A percentile compares a stretch with the other conserved stretches of the same genome.
These are phyloP conservation scores for Pulveroboletus sp. DNA, from an alignment of 1,284 basidiomycete species.

Conservation along the genomic window DNA sequence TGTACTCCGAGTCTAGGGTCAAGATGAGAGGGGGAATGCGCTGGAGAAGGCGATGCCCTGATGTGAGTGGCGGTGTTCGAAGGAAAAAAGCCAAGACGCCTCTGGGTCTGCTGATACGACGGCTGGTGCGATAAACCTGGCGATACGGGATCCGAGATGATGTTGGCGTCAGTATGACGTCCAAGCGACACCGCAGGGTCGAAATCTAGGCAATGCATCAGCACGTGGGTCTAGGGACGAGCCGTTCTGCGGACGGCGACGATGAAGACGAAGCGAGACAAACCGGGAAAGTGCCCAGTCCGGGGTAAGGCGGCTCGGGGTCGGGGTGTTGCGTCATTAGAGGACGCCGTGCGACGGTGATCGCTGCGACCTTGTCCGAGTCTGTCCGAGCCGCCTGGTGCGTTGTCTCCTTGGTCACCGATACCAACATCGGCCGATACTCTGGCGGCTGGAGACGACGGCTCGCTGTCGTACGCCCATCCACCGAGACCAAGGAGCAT, in stretches of 20 bases:
- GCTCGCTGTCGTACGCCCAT: constrained; percentile 28
- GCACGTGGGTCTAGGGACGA: constrained; percentile 7
- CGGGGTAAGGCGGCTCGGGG: constrained; percentile 18
- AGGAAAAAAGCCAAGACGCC: constrained; percentile 26
- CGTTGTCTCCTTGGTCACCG: constrained; percentile 8
- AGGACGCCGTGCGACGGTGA: constrained; percentile 36
- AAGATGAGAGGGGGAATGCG: constrained; percentile 3
- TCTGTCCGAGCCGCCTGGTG: constrained; percentile 8
- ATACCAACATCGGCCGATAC: constrained; percentile 7
- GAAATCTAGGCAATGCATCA: constrained; percentile 21
- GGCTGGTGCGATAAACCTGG: constrained; percentile 13
- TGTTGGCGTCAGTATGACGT: constrained; percentile 13
- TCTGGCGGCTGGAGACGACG: constrained; percentile 17
- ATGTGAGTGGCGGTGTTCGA: constrained; percentile 19
- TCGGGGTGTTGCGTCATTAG: constrained; percentile 27
- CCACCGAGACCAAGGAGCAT: constrained; percentile 29
- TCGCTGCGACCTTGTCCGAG: constrained; percentile 15
- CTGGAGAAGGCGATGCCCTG: constrained; percentile 16
- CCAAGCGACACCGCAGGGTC: constrained; percentile 3
- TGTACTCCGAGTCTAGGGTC: constrained; percentile 17
- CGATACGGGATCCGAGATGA: constrained; percentile 13
- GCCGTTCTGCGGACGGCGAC: constrained; percentile 2
- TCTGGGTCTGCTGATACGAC: constrained; percentile 17
- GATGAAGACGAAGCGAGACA: constrained; percentile 14
- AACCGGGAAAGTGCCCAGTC: constrained; percentile 19